Evolutionary conservation across 2,329 filamentous ascomycete genomes (phyloP), one percentile per base, ranked within the genome.

Genomic region (Aureobasidium subglaciale): DNA sequence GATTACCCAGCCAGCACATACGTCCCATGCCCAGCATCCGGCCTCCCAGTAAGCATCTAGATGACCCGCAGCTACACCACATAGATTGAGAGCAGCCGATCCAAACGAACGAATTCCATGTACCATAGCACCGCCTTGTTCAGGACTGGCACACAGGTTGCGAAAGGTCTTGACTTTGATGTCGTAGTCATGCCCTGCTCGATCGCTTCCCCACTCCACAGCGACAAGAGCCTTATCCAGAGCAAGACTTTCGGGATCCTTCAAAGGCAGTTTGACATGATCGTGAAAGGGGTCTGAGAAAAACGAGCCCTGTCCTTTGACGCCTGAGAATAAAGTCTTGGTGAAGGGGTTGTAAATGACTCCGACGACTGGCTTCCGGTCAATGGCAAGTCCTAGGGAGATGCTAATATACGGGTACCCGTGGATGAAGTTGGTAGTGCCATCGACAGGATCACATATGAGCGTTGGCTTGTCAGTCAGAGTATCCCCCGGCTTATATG

Each of bases 11-110:
- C 84, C 88, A 5, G 88, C 88, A 65, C 86, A 88, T 2, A 92
- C 88, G 68, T 92, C 88, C 88, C 88, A 92, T 1, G 87, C 86
- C 81, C 87, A 92, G 69, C 86, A 90, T 0, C 88, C 88, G 34
- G 85, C 87, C 71, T 92, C 88, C 88, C 88, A 92, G 68, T 89
- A 92, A 20, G 82, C 64, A 67, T 92, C 88, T 24, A 89, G 63
- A 67, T 83, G 78, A 0, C 88, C 88, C 9, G 82, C 80, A 2
- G 88, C 88, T 3, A 89, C 84, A 35, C 78, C 79, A 56, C 86
- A 88, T 16, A 91, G 70, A 68, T 91, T 91, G 63, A 92, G 73
- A 37, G 88, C 88, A 7, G 88, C 88, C 49, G 80, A 84, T 2
- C 88, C 88, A 59, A 89, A 71, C 32, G 78, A 82, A n/a, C 88